Evolutionary conservation across 768 basidiomycete species (phyloP), one percentile per base, ranked within the genome.

Genomic region (Suillus alpinus): DNA sequence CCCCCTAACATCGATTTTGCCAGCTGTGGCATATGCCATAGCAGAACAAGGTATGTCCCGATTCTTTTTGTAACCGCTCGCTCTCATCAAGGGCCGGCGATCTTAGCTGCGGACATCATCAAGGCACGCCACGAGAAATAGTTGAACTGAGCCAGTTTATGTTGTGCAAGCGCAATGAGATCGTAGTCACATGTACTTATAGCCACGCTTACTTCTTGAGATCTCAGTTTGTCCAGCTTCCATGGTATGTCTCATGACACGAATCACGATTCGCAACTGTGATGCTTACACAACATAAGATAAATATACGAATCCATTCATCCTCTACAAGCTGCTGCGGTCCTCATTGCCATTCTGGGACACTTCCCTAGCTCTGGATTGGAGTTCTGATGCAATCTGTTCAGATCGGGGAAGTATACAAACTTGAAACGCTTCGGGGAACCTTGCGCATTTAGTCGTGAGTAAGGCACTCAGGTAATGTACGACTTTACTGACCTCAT

Each of bases 331-430:
- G 20, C 13, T 13, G 20, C 43, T 23, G 43, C 18, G 16, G 29
- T 18, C 26, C 26, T 29, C 26, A 29, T 16, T 2, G 46, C 14
- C 47, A 49, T 6, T n/a, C 29, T 51, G n/a, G 13, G 23, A 46
- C 7, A 46, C 14, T 8, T 51, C 31, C 10, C 12, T 32, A 32
- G 50, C 50, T 20, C 50, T 51, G 14, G n/a, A 29, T 34, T 32
- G 31, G 29, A 57, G 41, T 50, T 43, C 41, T 46, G 18, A 29
- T 44, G 29, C 57, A n/a, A 46, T 20, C 29, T 57, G 18, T 20
- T 46, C 32, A n/a, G 57, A 57, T 9, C 57, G 41, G 31, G 57
- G 39, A 58, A 51, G 31, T 46, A 58, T 49, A n/a, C 12, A 14
- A 31, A 14, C 57, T 9, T 12, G 57, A 34, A 50, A 58, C 23